A percentile compares a stretch with the other conserved stretches of the same genome.
These are phyloP conservation scores for Helicostylum pulchrum DNA, from an alignment of 192 early-diverging fungal species.

Conservation along the genomic window DNA sequence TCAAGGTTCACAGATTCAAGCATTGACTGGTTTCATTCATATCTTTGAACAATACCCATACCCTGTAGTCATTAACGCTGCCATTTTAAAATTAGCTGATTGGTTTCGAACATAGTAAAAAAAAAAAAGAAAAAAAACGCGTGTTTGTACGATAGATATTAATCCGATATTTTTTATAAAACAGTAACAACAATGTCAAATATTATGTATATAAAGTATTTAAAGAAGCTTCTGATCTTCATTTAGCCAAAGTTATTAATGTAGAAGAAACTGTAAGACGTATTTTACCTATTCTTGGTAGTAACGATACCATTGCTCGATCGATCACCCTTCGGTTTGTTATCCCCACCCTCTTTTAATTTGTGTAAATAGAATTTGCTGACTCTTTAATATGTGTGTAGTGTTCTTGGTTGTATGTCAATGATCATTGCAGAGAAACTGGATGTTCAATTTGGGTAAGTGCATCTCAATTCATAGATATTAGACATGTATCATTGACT, in stretches of 20 bases:
- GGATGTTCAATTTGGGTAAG: conserved; percentile 48
- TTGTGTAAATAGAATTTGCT: background rate
- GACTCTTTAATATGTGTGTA: conserved; percentile 13
- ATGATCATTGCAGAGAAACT: conserved; percentile 40
- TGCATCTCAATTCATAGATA: background rate
- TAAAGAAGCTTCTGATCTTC: conserved; percentile 30
- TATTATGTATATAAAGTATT: conserved; percentile 46
- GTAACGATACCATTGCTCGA: conserved; percentile 46
- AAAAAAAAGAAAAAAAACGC: background rate
- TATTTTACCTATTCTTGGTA: conserved; percentile 38
- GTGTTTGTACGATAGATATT: background rate
- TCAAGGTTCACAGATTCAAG: conserved; percentile 36
- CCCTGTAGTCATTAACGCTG: conserved; percentile 47
- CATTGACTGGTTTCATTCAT: conserved; percentile 39
- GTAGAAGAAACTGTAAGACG: conserved; percentile 43
- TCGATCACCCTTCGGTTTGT: conserved; percentile 45
- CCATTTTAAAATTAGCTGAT: conserved; percentile 47
- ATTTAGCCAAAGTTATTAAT: conserved; percentile 45
- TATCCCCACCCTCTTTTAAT: background rate
- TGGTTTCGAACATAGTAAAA: conserved; percentile 44
- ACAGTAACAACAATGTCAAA: conserved; percentile 44
- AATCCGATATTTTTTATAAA: background rate
- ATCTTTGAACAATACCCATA: conserved; percentile 46
- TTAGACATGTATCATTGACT: background rate
- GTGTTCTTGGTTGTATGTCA: conserved; percentile 46